Evolutionary conservation across 2,329 filamentous ascomycete genomes (phyloP).

Genomic region (Colletotrichum trifolii): DNA sequence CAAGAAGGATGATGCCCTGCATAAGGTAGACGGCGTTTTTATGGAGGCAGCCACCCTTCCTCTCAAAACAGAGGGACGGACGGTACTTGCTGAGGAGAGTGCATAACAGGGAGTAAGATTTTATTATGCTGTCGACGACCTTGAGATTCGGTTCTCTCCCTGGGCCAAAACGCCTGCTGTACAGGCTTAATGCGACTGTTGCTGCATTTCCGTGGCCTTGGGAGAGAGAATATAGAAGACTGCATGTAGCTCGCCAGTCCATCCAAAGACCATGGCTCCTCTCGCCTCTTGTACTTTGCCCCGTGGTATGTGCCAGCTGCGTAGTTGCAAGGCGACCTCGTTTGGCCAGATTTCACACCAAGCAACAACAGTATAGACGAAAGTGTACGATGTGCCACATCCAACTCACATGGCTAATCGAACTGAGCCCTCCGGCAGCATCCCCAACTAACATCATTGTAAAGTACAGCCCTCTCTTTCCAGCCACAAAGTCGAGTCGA

Average conservation of each 20-base stretch:
- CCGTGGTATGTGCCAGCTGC: neutral
- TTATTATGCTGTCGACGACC: constrained; percentile 19
- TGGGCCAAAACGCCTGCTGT: constrained; percentile 27
- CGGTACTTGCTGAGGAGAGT: constrained; percentile 24
- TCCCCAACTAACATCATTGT: too few species aligned
- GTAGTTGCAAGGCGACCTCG: neutral
- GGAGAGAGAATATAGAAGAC: constrained; percentile 32
- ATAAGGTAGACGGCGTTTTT: constrained; percentile 36
- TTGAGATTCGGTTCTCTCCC: constrained; percentile 24
- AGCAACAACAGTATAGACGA: too few species aligned
- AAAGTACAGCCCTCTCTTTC: too few species aligned
- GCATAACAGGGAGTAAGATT: constrained; percentile 32
- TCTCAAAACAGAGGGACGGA: constrained; percentile 18
- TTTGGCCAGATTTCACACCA: neutral
- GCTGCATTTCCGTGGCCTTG: constrained; percentile 27
- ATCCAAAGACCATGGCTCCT: constrained; percentile 3
- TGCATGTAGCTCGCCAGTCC: constrained; percentile 35
- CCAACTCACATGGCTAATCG: too few species aligned
- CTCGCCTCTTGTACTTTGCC: neutral
- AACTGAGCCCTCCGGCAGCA: too few species aligned
- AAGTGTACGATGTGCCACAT: too few species aligned
- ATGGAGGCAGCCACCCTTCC: constrained; percentile 21
- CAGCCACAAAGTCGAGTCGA: too few species aligned
- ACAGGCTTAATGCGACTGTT: constrained; percentile 32
- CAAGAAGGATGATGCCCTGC: constrained; percentile 27